Conservation (phyloP, 1,284 basidiomycete species). For the Phylloboletellus chloephorus region DNA sequence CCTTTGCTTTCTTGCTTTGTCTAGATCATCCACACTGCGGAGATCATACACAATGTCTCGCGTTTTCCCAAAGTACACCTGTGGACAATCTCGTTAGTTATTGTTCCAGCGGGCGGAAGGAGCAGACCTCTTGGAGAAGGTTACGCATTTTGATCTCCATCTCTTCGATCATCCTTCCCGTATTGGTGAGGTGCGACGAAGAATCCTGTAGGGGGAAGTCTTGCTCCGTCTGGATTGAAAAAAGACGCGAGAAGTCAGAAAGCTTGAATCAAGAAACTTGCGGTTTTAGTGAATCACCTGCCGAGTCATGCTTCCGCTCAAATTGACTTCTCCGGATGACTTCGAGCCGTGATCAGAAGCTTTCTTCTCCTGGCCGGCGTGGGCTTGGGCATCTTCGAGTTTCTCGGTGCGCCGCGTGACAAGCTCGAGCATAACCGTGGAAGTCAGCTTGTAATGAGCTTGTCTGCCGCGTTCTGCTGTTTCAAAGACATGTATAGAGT, state of each 20-base stretch:
- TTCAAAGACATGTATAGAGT: slow-evolving; percentile 98
- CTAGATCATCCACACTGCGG: slow-evolving; percentile 82
- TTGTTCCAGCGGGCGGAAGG: slow-evolving; percentile 7
- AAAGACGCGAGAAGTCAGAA: slow-evolving; percentile 12
- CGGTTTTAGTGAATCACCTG: slow-evolving; percentile 55
- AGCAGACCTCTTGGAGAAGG: slow-evolving; percentile 74
- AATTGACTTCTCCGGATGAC: slow-evolving; percentile 69
- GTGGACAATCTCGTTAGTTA: slow-evolving; percentile 9
- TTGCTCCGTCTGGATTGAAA: slow-evolving; percentile 64
- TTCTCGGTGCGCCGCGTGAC: slow-evolving; percentile 52
- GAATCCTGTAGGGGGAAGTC: slow-evolving; percentile 76
- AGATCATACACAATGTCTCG: slow-evolving; percentile 91
- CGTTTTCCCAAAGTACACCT: slow-evolving; percentile 98
- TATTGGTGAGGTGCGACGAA: slow-evolving; percentile 85
- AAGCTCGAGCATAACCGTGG: slow-evolving; percentile 96
- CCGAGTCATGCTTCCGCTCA: slow-evolving; percentile 96
- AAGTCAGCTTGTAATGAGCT: slow-evolving; percentile 96
- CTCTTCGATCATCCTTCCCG: slow-evolving; percentile 93
- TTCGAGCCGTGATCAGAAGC: slow-evolving; percentile 44
- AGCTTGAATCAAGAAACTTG: slow-evolving; percentile 10
- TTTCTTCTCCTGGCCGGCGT: slow-evolving; percentile 30
- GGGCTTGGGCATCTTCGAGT: slow-evolving; percentile 38
- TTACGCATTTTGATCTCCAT: slow-evolving; percentile 99
- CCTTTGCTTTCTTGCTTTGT: slow-evolving; percentile 74
- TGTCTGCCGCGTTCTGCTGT: slow-evolving; percentile 83